Base-by-base conservation (phyloP, 176 grass and related monocot genomes). In the Oryza glaberrima region DNA sequence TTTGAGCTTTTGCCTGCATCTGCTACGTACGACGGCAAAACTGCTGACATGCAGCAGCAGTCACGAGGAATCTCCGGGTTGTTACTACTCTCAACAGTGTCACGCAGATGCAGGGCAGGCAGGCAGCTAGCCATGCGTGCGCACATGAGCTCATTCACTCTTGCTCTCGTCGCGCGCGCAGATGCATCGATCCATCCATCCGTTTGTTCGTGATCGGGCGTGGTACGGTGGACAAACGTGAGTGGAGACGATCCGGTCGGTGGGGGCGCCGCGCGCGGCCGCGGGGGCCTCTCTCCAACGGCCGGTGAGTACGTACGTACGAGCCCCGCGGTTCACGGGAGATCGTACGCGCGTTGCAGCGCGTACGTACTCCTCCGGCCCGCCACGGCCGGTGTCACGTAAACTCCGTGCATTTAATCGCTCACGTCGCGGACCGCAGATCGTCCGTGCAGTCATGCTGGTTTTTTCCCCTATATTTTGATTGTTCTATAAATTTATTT, bases 401-500 rank as follows among this genome's bases (percentile, higher is more conserved):
- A 63, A 63, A 63, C 58, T 63, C 58, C 58, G n/a, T 63, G 58
- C 58, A 63, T 63, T 63, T 63, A 23, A 23, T 63, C 58, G 58
- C 58, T 13, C 58, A 20, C 49, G 14, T 14, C 49, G 16, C 52
- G 15, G 17, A 6, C 17, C 17, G 52, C 52, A 58, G 52, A 58
- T 58, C 17, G 52, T 7, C 0, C 56, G 51, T 44, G 43, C 43
- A 9, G 43, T 44, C 43, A 11, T 44, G 41, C 7, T 32, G 30
- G 30, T 32, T 32, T 32, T 32, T 32, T 3, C 30, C 30, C 28
- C 28, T 26, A 26, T 32, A 32, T 32, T 32, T 32, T 32, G 2
- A 2, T 32, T 32, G 1, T 32, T 32, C 30, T 32, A 32, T 2
- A 32, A 32, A 32, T 32, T 32, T 32, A 32, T 3, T 32, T 32